Base-by-base conservation (phyloP, 108 stramenopile species). In the Cyclotella atomus region DNA sequence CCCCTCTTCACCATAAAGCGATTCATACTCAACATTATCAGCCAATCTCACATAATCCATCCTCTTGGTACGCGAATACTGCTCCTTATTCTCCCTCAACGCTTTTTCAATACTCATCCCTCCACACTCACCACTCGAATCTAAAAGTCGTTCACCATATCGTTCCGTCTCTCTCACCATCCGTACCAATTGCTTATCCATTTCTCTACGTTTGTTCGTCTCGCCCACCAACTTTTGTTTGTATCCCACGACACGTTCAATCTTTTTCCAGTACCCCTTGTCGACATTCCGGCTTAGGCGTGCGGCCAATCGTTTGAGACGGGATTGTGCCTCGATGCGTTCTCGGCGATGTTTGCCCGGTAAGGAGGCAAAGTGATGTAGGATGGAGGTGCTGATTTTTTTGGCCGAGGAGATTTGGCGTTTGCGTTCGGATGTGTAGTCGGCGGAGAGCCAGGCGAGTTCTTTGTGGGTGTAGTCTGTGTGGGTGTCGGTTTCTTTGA, bases 401-500 rank as follows among this genome's bases (percentile, higher is more conserved):
- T 83, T 87, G 19, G 89, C 91, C 0, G 56, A 52, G 30, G 79
- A 74, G 2, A 84, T 23, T 70, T 95, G 93, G 15, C 90, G 88
- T 44, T 87, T 88, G 16, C 93, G 88, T 82, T 95, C 93, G n/a
- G 83, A 80, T 41, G 79, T 68, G 78, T 89, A 95, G 69, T 95
- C 93, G 35, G 91, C 84, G 10, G 87, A 87, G 20, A 94, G 84
- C 83, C 85, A 88, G 30, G 68, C 61, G 57, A 85, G 67, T 77
- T 87, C 87, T 70, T 95, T 95, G 73, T 90, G 79, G 44, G 89
- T 71, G 83, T 84, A 95, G 65, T 92, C 91, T 86, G 88, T 89
- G 62, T 95, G 93, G 35, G 79, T 82, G 69, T 91, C 89, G 16
- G 76, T 73, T 16, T 7, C 19, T 61, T 89, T 86, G 59, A 81